Conservation (phyloP, 1,139 yeast genomes). For the Schwanniomyces etchellsii region DNA sequence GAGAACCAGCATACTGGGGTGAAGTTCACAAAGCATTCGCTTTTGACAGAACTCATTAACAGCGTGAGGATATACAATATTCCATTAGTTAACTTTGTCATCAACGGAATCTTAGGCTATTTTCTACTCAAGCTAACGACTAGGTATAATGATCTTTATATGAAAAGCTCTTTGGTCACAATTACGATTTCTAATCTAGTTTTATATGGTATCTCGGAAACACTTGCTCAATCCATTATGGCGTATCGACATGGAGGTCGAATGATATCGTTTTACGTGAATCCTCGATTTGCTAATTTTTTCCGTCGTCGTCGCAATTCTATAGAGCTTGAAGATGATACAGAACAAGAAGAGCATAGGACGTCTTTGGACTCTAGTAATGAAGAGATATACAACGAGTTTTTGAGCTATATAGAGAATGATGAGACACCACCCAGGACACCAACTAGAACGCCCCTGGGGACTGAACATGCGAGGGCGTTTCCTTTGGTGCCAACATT, state of each 20-base stretch:
- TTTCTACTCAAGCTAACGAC: slow-evolving; percentile 50
- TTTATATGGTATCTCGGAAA: slow-evolving; percentile 82
- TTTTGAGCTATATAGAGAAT: slow-evolving; percentile 33
- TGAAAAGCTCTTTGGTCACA: slow-evolving; percentile 62
- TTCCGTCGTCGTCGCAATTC: too few relatives aligned
- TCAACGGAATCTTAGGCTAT: slow-evolving; percentile 42
- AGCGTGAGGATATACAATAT: slow-evolving; percentile 31
- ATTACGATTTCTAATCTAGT: slow-evolving; percentile 79
- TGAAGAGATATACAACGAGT: slow-evolving; percentile 27
- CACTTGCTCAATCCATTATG: slow-evolving; percentile 73
- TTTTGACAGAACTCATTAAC: slow-evolving; percentile 23
- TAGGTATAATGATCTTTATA: slow-evolving; percentile 60
- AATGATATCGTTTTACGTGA: slow-evolving; percentile 11
- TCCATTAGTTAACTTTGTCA: slow-evolving; percentile 51
- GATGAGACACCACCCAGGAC: slow-evolving; percentile 10
- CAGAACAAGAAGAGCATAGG: not conserved
- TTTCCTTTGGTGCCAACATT: too few relatives aligned
- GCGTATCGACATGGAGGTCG: slow-evolving; percentile 25
- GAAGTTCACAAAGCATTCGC: too few relatives aligned
- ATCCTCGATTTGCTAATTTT: slow-evolving; percentile 7
- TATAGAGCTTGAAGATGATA: not conserved
- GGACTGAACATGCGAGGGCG: slow-evolving; percentile 4
- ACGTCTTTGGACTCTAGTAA: slow-evolving; percentile 7
- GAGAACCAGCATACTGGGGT: too few relatives aligned
- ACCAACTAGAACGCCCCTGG: not conserved